Evolutionary conservation across 495 filamentous ascomycete species (phyloP).

Genomic region (Hypomontagnella monticulosa): DNA sequence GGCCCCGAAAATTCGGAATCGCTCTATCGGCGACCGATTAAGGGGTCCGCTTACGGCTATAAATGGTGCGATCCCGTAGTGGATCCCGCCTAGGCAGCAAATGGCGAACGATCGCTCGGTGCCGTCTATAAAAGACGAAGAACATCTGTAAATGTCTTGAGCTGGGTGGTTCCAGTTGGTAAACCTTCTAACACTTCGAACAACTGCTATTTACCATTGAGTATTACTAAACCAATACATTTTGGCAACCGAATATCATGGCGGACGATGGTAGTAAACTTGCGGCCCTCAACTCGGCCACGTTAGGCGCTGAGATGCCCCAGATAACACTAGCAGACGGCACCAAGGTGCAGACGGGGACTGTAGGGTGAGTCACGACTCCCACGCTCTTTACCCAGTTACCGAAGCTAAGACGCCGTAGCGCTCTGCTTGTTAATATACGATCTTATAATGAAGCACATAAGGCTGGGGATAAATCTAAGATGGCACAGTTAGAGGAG

Average conservation of each 20-base stretch:
- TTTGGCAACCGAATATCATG: constrained; percentile 15
- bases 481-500: constrained; percentile 18
- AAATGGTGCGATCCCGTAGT: not conserved
- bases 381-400: not conserved
- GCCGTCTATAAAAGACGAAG: too few relatives aligned
- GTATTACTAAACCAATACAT: not conserved
- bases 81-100: too few relatives aligned
- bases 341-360: constrained; percentile 44
- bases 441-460: constrained; percentile 41
- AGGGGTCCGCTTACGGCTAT: too few relatives aligned
- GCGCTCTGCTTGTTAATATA: constrained; percentile 41
- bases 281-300: constrained; percentile 36
- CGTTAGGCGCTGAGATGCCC: constrained; percentile 33
- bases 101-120: too few relatives aligned
- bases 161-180: too few relatives aligned
- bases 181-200: too few relatives aligned
- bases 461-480: constrained; percentile 26
- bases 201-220: not conserved
- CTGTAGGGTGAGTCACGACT: constrained; percentile 28
- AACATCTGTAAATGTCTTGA: too few relatives aligned
- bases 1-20: constrained; percentile 25
- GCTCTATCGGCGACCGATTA: constrained; percentile 5
- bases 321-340: constrained; percentile 41
- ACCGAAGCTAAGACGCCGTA: constrained; percentile 3
- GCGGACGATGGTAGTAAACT: constrained; percentile 20